Conservation (phyloP, 2,329 filamentous ascomycete genomes). For the Epichloe hybrida region DNA sequence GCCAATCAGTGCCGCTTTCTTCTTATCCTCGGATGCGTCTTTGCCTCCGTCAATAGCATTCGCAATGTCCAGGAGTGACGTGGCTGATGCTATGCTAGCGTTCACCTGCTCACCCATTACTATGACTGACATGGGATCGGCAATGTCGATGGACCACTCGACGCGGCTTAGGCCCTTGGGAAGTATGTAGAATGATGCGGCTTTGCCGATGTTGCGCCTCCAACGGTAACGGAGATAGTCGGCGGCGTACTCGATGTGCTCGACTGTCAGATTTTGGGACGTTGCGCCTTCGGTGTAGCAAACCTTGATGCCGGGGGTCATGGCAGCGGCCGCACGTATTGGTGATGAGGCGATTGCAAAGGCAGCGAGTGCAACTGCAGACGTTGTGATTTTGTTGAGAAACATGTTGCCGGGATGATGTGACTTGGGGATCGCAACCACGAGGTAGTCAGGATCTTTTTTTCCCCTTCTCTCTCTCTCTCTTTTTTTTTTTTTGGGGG, state of each 20-base stretch:
- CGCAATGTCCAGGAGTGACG: conserved; percentile 12
- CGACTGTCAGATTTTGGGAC: neutral
- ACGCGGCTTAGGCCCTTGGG: conserved; percentile 8
- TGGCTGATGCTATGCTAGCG: conserved; percentile 6
- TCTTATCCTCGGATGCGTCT: conserved; percentile 1
- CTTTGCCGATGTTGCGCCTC: neutral
- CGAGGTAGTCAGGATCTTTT: too few relatives aligned
- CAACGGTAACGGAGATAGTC: conserved; percentile 1
- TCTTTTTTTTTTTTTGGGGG: too few relatives aligned
- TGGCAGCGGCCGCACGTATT: too few relatives aligned
- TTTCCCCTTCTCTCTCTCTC: too few relatives aligned
- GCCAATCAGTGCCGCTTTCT: conserved; percentile 11
- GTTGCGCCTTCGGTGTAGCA: neutral
- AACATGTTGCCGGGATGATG: too few relatives aligned
- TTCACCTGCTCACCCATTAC: conserved; percentile 8
- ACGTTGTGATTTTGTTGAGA: too few relatives aligned
- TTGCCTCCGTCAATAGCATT: conserved; percentile 12
- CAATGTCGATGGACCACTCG: conserved; percentile 8
- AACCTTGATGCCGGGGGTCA: too few relatives aligned
- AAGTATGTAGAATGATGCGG: conserved; percentile 7
- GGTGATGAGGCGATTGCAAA: too few relatives aligned
- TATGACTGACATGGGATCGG: neutral
- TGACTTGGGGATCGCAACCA: too few relatives aligned
- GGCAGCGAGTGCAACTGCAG: too few relatives aligned
- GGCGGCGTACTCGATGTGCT: conserved; percentile 1